A percentile compares a stretch with the other conserved stretches of the same genome.
Evolutionary conservation across 768 basidiomycete species (phyloP).

Genomic region (Sarcodon aspratus): DNA sequence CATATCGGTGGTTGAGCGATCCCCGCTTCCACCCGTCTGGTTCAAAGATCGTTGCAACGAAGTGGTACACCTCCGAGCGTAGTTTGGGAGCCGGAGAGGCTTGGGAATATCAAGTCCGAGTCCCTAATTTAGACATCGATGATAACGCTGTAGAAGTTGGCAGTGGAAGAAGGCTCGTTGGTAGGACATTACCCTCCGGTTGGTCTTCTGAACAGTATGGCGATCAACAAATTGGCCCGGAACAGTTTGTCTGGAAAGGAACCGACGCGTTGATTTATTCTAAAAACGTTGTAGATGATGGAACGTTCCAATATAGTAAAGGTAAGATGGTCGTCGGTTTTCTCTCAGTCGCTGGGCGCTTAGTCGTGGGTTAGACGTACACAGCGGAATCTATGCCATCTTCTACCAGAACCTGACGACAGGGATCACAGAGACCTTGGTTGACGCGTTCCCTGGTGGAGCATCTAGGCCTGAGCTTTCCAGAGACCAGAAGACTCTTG

Average conservation of each 20-base stretch:
- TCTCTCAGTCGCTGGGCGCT: not conserved
- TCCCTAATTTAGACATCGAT: constrained; percentile 23
- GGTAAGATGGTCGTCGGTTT: constrained; percentile 24
- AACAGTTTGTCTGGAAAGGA: constrained; percentile 55
- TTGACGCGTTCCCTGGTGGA: constrained; percentile 52
- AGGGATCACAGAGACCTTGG: constrained; percentile 37
- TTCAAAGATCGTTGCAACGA: constrained; percentile 53
- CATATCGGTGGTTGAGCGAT: constrained; percentile 60
- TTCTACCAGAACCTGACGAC: constrained; percentile 56
- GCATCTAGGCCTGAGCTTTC: constrained; percentile 65
- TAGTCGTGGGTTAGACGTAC: constrained; percentile 36
- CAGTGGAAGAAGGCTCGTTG: constrained; percentile 42
- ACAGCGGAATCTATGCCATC: constrained; percentile 61
- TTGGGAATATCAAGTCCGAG: constrained; percentile 44
- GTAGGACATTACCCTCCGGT: constrained; percentile 45
- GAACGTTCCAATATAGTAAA: constrained; percentile 50
- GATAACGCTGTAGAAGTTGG: constrained; percentile 25
- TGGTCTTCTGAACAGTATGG: constrained; percentile 51
- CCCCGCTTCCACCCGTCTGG: constrained; percentile 63
- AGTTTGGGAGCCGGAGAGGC: constrained; percentile 65
- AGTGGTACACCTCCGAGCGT: constrained; percentile 60
- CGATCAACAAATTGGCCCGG: constrained; percentile 64
- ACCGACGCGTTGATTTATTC: constrained; percentile 51
- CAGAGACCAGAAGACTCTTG: constrained; percentile 54
- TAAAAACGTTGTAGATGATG: constrained; percentile 47